Base-by-base conservation (phyloP, 768 basidiomycete genomes). In the Psilocybe tampanensis region DNA sequence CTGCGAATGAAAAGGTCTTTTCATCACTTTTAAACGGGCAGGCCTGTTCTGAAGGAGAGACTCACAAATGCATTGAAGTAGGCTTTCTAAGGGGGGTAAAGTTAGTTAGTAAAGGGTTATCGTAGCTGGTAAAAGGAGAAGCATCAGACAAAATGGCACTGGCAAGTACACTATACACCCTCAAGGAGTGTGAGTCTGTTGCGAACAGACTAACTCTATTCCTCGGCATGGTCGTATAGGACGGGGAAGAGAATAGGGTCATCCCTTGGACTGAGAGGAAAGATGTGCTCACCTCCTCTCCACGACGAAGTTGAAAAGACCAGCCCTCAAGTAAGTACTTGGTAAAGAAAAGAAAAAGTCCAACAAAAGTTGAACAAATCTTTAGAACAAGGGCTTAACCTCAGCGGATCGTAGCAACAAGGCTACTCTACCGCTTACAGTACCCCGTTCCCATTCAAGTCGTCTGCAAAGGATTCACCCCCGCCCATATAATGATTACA, bases 161-260 rank as follows among this genome's bases (percentile, higher is more conserved):
- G 89, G 89, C 89, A 89, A 90, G 88, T 88, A 82, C 87, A 82
- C 86, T 88, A 68, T 78, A 81, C 81, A 74, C 73, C 75, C 79
- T 75, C 47, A 55, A 42, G 51, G 57, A 63, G 58, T 79, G 80
- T 84, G 72, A 75, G 82, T 86, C 77, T 78, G 86, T 86, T 86
- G 86, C 85, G 85, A 88, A 89, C 85, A 81, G 79, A 87, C 85
- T 70, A 68, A 65, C 86, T 88, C 88, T 90, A 72, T 83, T 78
- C 70, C 88, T 90, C 89, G 85, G 78, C 90, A 91, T 86, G 83
- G 90, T 90, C 89, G 89, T 87, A 68, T 90, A 90, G 74, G 89
- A 87, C 88, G 89, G 89, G 89, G 89, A 90, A 91, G 88, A 90
- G 89, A 90, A 90, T 82, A 79, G 80, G 79, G 83, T 87, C 88